Base-by-base conservation (phyloP, 768 basidiomycete genomes). In the Royoungia palumana region DNA sequence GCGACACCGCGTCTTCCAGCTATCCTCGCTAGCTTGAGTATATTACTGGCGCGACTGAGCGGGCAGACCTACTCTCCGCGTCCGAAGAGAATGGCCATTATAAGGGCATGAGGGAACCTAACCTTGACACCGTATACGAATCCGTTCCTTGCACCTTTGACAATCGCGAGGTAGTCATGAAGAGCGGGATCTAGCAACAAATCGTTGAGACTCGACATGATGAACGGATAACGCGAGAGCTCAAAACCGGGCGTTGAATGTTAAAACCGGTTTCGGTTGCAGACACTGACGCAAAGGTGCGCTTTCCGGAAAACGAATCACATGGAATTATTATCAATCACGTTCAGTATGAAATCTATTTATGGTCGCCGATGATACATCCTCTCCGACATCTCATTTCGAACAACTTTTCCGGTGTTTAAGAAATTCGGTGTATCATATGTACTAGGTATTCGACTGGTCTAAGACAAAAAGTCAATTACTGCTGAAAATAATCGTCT, bases 11-110 rank as follows among this genome's bases (percentile, higher is more conserved):
- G 79, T 62, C 60, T 73, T 71, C 88, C 87, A 89, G 63, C 92
- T 95, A 59, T 8, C 47, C 44, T 51, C 22, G n/a, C 17, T 19
- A 11, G 41, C 20, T 44, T 56, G 19, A 57, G 46, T 24, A 49
- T 45, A 47, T 54, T 42, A 22, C 30, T 35, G 39, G 41, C 27
- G 17, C 28, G 34, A 41, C 6, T 14, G 32, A 32, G 37, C 13
- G 28, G 19, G 44, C 22, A 10, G 5, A 81, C 91, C 67, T 58
- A 96, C 92, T 89, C 81, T 73, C 93, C 93, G 41, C 86, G 80
- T 27, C 93, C 92, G 62, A 97, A 98, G 35, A 98, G 74, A 51
- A 96, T 80, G 20, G 93, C 88, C 94, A 97, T 97, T 42, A 98
- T 86, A 24, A 98, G 73, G 1, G 95, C 95, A 78, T 98, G 95